phyloP scores from a whole-genome alignment of 2,329 filamentous ascomycete genomes.

The Endoconidiophora laricicola region DNA sequence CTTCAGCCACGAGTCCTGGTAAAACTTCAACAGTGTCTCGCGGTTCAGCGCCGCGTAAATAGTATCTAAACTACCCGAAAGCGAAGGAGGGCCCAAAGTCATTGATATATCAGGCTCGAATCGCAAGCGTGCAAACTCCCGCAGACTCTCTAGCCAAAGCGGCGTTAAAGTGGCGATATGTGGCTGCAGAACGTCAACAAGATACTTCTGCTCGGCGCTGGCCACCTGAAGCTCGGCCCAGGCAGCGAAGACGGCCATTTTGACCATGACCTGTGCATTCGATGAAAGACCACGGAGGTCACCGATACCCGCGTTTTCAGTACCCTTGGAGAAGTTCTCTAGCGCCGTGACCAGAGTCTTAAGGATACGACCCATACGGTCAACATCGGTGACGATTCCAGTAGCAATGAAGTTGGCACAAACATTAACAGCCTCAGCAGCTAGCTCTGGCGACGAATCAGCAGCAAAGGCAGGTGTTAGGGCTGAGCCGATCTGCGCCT shows the following conservation, averaged over 20 bases:
- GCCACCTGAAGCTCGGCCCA: slow-evolving; percentile 97
- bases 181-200: slow-evolving; percentile 74
- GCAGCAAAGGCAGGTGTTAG: slow-evolving; percentile 89
- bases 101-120: slow-evolving; percentile 97
- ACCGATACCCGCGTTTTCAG: slow-evolving; percentile 53
- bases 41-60: slow-evolving; percentile 91
- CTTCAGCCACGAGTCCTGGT: slow-evolving; percentile 93
- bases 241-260: slow-evolving; percentile 89
- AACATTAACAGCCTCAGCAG: slow-evolving; percentile 89
- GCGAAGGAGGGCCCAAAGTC: slow-evolving; percentile 62
- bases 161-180: slow-evolving; percentile 83
- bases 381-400: slow-evolving; percentile 90
- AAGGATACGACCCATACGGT: slow-evolving; percentile 95
- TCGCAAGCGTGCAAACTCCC: slow-evolving; percentile 80
- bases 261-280: slow-evolving; percentile 96
- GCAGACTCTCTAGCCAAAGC: slow-evolving; percentile 79
- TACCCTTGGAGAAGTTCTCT: slow-evolving; percentile 63
- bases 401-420: slow-evolving; percentile 97
- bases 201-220: slow-evolving; percentile 77
- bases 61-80: slow-evolving; percentile 75
- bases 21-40: slow-evolving; percentile 85
- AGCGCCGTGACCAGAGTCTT: slow-evolving; percentile 82
- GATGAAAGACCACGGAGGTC: slow-evolving; percentile 85
- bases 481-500: slow-evolving; percentile 93
- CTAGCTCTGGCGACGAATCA: slow-evolving; percentile 89